Evolutionary conservation across 2,329 filamentous ascomycete genomes (phyloP).

Genomic region (Shiraia sp.): DNA sequence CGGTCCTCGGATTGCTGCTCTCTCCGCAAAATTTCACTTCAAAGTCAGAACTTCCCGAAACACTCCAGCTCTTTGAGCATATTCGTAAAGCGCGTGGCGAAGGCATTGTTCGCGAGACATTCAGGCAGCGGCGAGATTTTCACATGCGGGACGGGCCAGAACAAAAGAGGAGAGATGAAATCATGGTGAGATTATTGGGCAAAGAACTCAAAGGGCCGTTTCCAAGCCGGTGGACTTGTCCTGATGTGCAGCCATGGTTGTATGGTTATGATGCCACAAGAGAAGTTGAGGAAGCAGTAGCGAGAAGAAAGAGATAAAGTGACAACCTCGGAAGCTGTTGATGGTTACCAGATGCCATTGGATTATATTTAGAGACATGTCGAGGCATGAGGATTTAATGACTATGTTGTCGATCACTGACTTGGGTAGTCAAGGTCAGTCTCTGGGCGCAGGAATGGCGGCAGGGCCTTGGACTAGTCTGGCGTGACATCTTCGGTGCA

Average conservation of each 20-base stretch:
- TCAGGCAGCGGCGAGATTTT: slow-evolving; percentile 52
- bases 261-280: slow-evolving; percentile 41
- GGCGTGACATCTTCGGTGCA: too few relatives aligned
- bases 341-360: too few relatives aligned
- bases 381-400: too few relatives aligned
- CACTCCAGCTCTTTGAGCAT: slow-evolving; percentile 51
- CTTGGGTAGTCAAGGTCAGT: too few relatives aligned
- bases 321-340: too few relatives aligned
- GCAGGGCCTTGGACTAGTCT: too few relatives aligned
- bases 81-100: slow-evolving; percentile 55
- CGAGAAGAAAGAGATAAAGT: background rate
- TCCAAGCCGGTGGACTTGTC: slow-evolving; percentile 61
- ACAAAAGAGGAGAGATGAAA: slow-evolving; percentile 60
- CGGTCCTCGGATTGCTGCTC: slow-evolving; percentile 64
- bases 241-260: slow-evolving; percentile 40
- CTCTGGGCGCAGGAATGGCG: too few relatives aligned
- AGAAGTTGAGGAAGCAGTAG: slow-evolving; percentile 29
- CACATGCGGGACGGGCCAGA: slow-evolving; percentile 56
- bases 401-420: too few relatives aligned
- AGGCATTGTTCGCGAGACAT: slow-evolving; percentile 65
- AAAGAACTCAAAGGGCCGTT: slow-evolving; percentile 58
- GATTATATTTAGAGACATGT: too few relatives aligned
- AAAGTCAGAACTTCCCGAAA: slow-evolving; percentile 36
- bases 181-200: slow-evolving; percentile 61
- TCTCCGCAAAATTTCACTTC: slow-evolving; percentile 16